A percentile compares a stretch with the other conserved stretches of the same genome.
Conservation (phyloP, 2,329 filamentous ascomycete genomes). For the Colletotrichum incanum region DNA sequence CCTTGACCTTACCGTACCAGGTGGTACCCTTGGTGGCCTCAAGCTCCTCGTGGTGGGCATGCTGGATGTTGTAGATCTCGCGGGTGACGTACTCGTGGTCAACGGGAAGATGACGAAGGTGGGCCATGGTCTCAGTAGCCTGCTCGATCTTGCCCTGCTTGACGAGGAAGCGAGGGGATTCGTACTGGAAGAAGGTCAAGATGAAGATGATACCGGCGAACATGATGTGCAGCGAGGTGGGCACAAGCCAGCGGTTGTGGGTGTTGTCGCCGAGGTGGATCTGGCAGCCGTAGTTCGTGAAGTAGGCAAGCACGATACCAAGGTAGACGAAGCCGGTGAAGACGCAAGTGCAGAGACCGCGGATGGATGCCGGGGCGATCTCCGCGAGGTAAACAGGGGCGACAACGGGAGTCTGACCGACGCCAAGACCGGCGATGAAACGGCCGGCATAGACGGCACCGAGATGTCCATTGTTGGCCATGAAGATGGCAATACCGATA, state of each 20-base stretch:
- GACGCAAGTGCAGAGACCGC: slow-evolving; percentile 79
- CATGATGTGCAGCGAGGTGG: slow-evolving; percentile 83
- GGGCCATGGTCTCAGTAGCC: slow-evolving; percentile 69
- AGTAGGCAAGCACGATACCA: slow-evolving; percentile 85
- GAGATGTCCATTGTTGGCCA: slow-evolving; percentile 69
- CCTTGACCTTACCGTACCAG: slow-evolving; percentile 76
- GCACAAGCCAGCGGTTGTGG: slow-evolving; percentile 73
- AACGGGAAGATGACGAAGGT: slow-evolving; percentile 71
- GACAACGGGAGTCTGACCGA: slow-evolving; percentile 78
- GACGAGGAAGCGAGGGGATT: slow-evolving; percentile 80
- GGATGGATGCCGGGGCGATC: slow-evolving; percentile 77
- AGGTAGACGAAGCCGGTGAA: slow-evolving; percentile 75
- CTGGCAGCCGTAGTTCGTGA: slow-evolving; percentile 76
- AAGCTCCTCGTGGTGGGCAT: slow-evolving; percentile 78
- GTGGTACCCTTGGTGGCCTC: slow-evolving; percentile 78
- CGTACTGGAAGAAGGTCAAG: slow-evolving; percentile 78
- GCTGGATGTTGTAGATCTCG: slow-evolving; percentile 77
- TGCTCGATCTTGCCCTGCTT: slow-evolving; percentile 74
- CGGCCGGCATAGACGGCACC: slow-evolving; percentile 75
- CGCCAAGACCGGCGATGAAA: slow-evolving; percentile 77
- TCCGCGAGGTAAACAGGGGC: slow-evolving; percentile 82
- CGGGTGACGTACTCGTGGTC: slow-evolving; percentile 74
- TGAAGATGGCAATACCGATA: slow-evolving; percentile 71
- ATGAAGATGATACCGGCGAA: slow-evolving; percentile 81
- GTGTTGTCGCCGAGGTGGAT: slow-evolving; percentile 64